Evolutionary conservation across 805 yeast species (phyloP).

Genomic region (Schwanniomyces occidentalis): DNA sequence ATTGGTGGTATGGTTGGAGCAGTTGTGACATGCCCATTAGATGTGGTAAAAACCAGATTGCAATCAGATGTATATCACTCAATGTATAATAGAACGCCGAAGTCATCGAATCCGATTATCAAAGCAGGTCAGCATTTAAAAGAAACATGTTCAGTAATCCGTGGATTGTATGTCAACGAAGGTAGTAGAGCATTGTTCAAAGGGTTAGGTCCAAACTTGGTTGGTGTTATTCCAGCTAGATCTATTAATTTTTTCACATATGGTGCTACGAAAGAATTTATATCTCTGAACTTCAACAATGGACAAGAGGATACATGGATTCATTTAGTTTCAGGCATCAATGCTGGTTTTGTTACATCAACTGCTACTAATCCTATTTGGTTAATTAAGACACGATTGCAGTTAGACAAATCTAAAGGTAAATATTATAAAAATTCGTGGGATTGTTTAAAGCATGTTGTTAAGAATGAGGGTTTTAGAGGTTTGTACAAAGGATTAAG

Average conservation of each 20-base stretch:
- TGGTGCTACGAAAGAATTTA: constrained; percentile 83
- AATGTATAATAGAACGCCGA: constrained; percentile 50
- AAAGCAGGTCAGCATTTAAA: constrained; percentile 68
- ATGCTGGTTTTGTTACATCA: constrained; percentile 92
- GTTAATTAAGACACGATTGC: constrained; percentile 93
- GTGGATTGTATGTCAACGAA: constrained; percentile 67
- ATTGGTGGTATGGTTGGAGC: constrained; percentile 99
- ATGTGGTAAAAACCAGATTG: constrained; percentile 91
- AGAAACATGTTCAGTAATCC: constrained; percentile 77
- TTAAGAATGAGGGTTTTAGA: constrained; percentile 71
- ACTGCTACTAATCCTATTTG: constrained; percentile 98
- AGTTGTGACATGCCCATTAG: constrained; percentile 88
- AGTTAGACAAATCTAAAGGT: constrained; percentile 72
- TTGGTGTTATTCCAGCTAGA: constrained; percentile 97
- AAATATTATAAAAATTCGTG: constrained; percentile 77
- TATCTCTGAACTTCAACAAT: constrained; percentile 65
- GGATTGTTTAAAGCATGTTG: constrained; percentile 75
- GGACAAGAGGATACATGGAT: constrained; percentile 82
- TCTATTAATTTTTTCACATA: constrained; percentile 95
- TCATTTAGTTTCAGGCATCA: constrained; percentile 81
- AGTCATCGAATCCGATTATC: constrained; percentile 36
- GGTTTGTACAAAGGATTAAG: constrained; percentile 90
- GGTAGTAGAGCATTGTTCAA: constrained; percentile 86
- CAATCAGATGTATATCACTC: constrained; percentile 82
- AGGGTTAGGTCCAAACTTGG: constrained; percentile 94